Evolutionary conservation across 108 stramenopile species (phyloP), one percentile per base, ranked within the genome.

Genomic region (Cyclotella distinguenda): DNA sequence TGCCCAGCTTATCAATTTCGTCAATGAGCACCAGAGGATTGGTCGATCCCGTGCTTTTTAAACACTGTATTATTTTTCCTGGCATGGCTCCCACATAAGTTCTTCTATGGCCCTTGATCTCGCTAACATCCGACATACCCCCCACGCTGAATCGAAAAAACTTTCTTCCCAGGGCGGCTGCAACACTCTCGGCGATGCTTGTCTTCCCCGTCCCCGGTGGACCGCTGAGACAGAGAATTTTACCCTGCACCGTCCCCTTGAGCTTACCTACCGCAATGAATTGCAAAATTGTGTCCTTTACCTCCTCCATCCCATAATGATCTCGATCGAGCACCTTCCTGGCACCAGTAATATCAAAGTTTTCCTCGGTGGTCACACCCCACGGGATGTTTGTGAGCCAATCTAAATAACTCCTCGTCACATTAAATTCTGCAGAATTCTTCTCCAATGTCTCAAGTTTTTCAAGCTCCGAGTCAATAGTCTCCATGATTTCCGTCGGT

Each of bases 61-160:
- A 84, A 42, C 95, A 91, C 69, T 99, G 96, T 51, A 97, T 91
- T 10, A 91, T 82, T 67, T 99, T 99, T 56, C 99, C 99, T 0
- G 97, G 97, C 96, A 98, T 97, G 13, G 96, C 93, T 0, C 99
- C 99, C 6, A 99, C 87, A 64, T 99, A 99, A 6, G 99, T 99
- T 63, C 99, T 77, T 50, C 99, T 81, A 68, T 99, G 98, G 10
- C 97, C 99, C 79, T 97, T 98, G 76, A 99, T 97, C 72, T 97
- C 97, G 21, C 91, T 90, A 15, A 96, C 93, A 68, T 97, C 95
- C 22, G 78, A 73, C 39, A 98, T 70, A 0, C 97, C 97, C n/a
- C 97, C 97, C 4, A 99, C 97, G 36, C 82, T 84, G 70, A 99
- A 98, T 16, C 99, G 90, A 71, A 85, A 97, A 75, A 98, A 99